Evolutionary conservation across 1,139 yeast genomes (phyloP).

Genomic region (Magnusiomyces suaveolens): DNA sequence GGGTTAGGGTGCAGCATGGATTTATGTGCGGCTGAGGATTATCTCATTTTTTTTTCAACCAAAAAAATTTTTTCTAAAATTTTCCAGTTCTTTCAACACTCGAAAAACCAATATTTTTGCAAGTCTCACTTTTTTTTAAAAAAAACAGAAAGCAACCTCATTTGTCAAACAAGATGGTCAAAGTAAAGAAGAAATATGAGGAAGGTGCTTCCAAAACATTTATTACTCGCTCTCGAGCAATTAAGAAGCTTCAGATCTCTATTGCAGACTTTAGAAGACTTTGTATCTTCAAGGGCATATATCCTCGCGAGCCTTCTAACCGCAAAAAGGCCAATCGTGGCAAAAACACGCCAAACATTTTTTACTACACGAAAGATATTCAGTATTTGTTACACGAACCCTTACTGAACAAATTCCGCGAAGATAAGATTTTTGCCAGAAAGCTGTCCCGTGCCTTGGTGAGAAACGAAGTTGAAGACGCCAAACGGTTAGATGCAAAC

Average conservation of each 20-base stretch:
- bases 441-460: slow-evolving; percentile 86
- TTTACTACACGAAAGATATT: slow-evolving; percentile 88
- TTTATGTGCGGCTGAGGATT: neutral
- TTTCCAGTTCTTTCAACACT: neutral
- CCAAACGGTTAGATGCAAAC: slow-evolving; percentile 71
- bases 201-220: slow-evolving; percentile 39
- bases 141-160: slow-evolving; percentile 29
- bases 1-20: neutral
- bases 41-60: neutral
- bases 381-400: slow-evolving; percentile 95
- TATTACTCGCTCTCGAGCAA: slow-evolving; percentile 92
- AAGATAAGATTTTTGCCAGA: slow-evolving; percentile 87
- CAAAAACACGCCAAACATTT: slow-evolving; percentile 89
- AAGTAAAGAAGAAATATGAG: slow-evolving; percentile 8
- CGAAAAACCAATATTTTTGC: too few relatives aligned
- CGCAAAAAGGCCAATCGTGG: slow-evolving; percentile 97
- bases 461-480: slow-evolving; percentile 83
- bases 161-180: slow-evolving; percentile 9
- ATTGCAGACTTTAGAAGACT: slow-evolving; percentile 96
- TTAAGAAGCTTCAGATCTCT: slow-evolving; percentile 82
- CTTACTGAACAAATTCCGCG: slow-evolving; percentile 81
- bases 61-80: neutral
- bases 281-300: slow-evolving; percentile 87
- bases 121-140: too few relatives aligned
- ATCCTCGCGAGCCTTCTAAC: slow-evolving; percentile 91